Percentiles rank a stretch among this genome's conserved stretches.
phyloP scores from a whole-genome alignment of 306 rosid species.

The Gleditsia sinensis region DNA sequence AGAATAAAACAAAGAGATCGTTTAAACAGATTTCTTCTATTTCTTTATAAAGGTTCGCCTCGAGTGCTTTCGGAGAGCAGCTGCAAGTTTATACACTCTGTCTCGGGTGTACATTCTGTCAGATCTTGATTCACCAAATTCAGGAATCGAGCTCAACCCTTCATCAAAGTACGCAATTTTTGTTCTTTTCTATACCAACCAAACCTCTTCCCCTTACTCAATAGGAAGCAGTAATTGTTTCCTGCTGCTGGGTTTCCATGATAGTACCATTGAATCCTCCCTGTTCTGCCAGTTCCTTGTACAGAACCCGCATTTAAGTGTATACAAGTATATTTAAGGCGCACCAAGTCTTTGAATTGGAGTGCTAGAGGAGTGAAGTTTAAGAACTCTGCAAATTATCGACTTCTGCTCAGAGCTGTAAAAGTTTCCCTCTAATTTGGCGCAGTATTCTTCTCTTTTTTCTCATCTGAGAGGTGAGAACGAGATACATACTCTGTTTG shows the following conservation, averaged over 20 bases:
- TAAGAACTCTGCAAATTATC: conserved; percentile 1
- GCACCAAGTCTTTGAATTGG: neutral
- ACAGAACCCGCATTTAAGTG: neutral
- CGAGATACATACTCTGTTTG: conserved; percentile 31
- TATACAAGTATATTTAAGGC: neutral
- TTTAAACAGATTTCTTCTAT: conserved; percentile 14
- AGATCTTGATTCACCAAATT: conserved; percentile 32
- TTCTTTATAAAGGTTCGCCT: neutral
- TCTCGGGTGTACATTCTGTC: conserved; percentile 37
- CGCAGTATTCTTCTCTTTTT: conserved; percentile 18
- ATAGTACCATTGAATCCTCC: neutral
- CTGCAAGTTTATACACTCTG: neutral
- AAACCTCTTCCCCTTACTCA: neutral
- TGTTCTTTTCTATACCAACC: neutral
- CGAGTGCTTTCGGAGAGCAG: neutral
- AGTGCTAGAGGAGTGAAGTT: neutral
- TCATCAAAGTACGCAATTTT: neutral
- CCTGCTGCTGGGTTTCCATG: conserved; percentile 17
- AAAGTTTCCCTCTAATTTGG: conserved; percentile 32
- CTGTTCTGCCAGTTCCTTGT: neutral
- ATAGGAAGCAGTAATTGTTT: conserved; percentile 21
- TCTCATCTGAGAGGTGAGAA: conserved; percentile 7
- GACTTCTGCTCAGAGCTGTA: conserved; percentile 21
- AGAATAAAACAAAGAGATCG: conserved; percentile 10
- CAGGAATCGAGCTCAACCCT: conserved; percentile 6